These are phyloP conservation scores for Leishmania braziliensis DNA, from an alignment of 208 protist genomes.

Conservation along the genomic window DNA sequence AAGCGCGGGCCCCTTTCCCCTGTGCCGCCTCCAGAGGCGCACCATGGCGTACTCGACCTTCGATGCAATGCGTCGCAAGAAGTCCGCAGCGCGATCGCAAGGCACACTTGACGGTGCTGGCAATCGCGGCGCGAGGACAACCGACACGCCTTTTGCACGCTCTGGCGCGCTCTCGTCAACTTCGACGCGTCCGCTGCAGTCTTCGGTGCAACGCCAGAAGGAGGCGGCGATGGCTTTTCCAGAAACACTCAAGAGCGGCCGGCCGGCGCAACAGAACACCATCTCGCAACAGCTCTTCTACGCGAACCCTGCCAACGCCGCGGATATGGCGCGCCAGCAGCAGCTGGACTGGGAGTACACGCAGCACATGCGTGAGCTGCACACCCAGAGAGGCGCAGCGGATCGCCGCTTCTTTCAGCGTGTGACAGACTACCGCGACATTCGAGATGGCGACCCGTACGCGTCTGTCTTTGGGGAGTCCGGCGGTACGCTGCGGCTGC, in stretches of 20 bases:
- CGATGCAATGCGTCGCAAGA: conserved; percentile 28
- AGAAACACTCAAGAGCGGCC: conserved; percentile 77
- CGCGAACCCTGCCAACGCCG: conserved; percentile 34
- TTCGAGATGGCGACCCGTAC: conserved; percentile 78
- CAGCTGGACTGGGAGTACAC: conserved; percentile 48
- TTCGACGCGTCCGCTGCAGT: conserved; percentile 48
- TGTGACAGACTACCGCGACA: conserved; percentile 73
- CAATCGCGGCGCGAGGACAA: background rate
- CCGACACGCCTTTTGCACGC: background rate
- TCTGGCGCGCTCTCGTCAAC: conserved; percentile 9
- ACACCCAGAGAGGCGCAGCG: conserved; percentile 22
- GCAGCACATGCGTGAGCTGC: conserved; percentile 45
- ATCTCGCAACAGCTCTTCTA: conserved; percentile 63
- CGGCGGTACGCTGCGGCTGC: conserved; percentile 48
- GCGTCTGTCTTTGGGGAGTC: conserved; percentile 70
- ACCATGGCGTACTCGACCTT: conserved; percentile 42
- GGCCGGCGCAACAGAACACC: conserved; percentile 68
- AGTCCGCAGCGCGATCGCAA: background rate
- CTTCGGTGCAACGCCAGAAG: conserved; percentile 38
- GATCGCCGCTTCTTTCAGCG: conserved; percentile 75
- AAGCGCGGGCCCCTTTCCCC: background rate
- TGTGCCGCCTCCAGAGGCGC: conserved; percentile 12
- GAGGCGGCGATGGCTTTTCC: conserved; percentile 71
- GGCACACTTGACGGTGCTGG: background rate
- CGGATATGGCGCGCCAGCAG: conserved; percentile 46